Evolutionary conservation across 345 rosid genomes (phyloP), one percentile per base, ranked within the genome.

Genomic region (Camelina sativa): DNA sequence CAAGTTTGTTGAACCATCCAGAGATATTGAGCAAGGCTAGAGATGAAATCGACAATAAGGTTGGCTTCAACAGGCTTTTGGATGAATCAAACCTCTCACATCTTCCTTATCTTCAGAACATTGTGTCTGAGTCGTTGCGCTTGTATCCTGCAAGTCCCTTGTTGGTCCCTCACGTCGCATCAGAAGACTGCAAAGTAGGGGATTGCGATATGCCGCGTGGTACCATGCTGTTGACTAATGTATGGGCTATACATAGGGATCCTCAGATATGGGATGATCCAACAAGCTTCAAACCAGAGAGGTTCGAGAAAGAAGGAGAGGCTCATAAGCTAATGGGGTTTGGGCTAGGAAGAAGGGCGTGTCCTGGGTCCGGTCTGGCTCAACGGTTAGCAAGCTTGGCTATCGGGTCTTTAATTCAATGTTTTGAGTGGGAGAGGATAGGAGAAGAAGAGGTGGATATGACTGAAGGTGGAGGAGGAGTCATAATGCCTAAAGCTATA

Each of bases 301-400:
- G 78, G 53, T 75, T 75, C 25, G 67, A 75, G 61, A 66, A 59
- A 67, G 54, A 75, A 67, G 82, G 56, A 0, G 82, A 67, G 23
- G 62, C 72, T 11, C 50, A 56, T 0, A 86, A 80, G 74, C 23
- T 78, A 16, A 4, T 85, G 74, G 17, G 81, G 9, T 84, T 85
- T 2, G 88, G 88, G 60, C 11, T 81, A 9, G 86, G 88, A 54
- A 79, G 86, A 53, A 69, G 88, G 56, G 79, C 85, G 4, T 86
- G 86, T 51, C 88, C 85, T 5, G 88, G 85, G 2, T 65, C 79
- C 0, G 74, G 52, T 37, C 23, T 86, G 16, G 86, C 83, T 46
- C 84, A 80, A 2, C 78, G 83, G 8, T 67, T 85, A 40, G 11
- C 82, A n/a, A 73, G 62, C 34, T 62, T 73, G 51, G 58, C 85